Base-by-base conservation (phyloP, 805 yeast genomes). In the Saccharomycopsis sp. region DNA sequence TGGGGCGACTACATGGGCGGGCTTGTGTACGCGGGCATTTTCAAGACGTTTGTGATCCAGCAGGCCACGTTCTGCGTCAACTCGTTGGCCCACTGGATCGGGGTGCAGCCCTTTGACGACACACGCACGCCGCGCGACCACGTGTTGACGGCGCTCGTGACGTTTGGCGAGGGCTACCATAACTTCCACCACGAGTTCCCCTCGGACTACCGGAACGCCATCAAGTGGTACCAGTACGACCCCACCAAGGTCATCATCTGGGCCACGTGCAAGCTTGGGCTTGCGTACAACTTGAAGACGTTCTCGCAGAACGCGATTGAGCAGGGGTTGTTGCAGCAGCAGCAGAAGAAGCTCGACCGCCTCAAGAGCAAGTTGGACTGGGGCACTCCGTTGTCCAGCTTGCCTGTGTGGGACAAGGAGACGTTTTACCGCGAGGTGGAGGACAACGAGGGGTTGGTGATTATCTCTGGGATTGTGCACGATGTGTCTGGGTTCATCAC, bases 121-220 rank as follows among this genome's bases (percentile, higher is more conserved):
- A 81, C 87, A 74, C 83, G 91, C 80, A 86, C 92, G 37, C 94
- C 94, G 64, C 80, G 94, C 73, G 92, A 88, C 72, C 91, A 87
- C 71, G 80, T 83, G 68, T 67, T 88, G 62, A 87, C 94, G 54
- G 94, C 94, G 2, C 74, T 87, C 60, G 90, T 87, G 59, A 88
- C 95, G 0, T 87, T 87, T 67, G 95, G 95, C 72, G 95, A 88
- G 74, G 95, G 95, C 62, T 87, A 87, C 77, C 94, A 88, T 68
- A 88, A 88, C 74, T 88, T 87, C 83, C 95, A 88, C 72, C 95
- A 88, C 71, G 95, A 87, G 76, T 88, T 87, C 79, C 94, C 95
- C 66, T 80, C 89, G 18, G 95, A 88, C 74, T 88, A 87, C 79
- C 82, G 95, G 80, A 87, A 87, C 69, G 94, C 94, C 41, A 78